Evolutionary conservation across 2,329 filamentous ascomycete species (phyloP).

Genomic region (Exophiala calicioides): DNA sequence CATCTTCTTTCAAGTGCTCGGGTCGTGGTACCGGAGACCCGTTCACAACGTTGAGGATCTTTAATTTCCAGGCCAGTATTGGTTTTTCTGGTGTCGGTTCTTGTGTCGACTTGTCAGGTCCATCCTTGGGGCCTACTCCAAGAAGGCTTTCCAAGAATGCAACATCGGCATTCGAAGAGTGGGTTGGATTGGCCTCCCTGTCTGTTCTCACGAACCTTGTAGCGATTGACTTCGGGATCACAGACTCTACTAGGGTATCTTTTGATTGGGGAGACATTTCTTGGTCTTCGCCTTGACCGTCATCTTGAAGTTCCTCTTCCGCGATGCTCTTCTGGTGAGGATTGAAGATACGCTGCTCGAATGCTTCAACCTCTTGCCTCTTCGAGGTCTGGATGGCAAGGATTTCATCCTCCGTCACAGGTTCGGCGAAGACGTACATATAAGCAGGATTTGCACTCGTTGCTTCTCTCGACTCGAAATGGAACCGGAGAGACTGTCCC

Average conservation of each 20-base stretch:
- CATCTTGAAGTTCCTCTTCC: conserved; percentile 15
- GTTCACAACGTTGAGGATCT: conserved; percentile 72
- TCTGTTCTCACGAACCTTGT: too few species aligned
- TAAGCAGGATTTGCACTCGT: conserved; percentile 52
- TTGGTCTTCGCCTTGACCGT: conserved; percentile 32
- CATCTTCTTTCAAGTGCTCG: conserved; percentile 42
- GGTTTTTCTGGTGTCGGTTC: conserved; percentile 10
- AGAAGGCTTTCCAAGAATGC: conserved; percentile 26
- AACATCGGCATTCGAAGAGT: conserved; percentile 24
- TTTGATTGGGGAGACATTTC: too few species aligned
- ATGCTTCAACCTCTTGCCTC: conserved; percentile 65
- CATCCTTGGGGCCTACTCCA: conserved; percentile 10
- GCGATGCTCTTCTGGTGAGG: conserved; percentile 35
- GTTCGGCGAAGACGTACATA: conserved; percentile 90
- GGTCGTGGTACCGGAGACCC: conserved; percentile 65
- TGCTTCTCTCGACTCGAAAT: conserved; percentile 72
- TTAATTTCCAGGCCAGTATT: conserved; percentile 69
- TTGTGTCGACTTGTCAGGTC: not conserved
- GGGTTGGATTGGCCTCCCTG: too few species aligned
- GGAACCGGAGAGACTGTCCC: conserved; percentile 70
- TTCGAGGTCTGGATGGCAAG: conserved; percentile 70
- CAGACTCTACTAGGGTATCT: conserved; percentile 9
- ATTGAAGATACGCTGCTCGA: conserved; percentile 58
- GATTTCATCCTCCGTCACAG: conserved; percentile 72
- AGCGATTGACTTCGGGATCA: not conserved